These are phyloP conservation scores for Rhododendron mucronatum DNA, from an alignment of 148 eudicot genomes.

Conservation along the genomic window DNA sequence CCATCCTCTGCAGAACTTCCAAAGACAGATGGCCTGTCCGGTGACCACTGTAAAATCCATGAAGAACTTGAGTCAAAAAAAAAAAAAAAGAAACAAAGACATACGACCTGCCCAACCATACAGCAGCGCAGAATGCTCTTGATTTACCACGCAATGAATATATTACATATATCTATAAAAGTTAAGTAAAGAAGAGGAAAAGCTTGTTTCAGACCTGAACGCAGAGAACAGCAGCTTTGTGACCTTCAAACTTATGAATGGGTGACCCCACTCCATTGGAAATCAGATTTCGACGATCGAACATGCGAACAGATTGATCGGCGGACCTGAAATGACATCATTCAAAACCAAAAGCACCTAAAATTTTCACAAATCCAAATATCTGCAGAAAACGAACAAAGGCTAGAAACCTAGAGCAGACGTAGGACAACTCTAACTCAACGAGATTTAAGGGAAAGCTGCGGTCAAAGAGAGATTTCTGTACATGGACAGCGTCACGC, in stretches of 20 bases:
- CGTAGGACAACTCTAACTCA: not conserved
- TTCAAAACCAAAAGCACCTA: conserved; percentile 5
- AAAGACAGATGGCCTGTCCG: conserved; percentile 76
- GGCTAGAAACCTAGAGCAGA: not conserved
- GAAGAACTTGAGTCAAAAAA: not conserved
- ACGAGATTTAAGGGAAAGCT: not conserved
- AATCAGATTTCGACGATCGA: conserved; percentile 73
- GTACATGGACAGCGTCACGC: not conserved
- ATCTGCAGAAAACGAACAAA: not conserved
- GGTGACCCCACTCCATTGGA: conserved; percentile 65
- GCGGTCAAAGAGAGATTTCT: not conserved
- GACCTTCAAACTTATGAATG: conserved; percentile 83
- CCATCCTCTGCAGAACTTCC: conserved; percentile 98
- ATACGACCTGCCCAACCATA: conserved; percentile 8
- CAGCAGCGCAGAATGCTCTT: not conserved
- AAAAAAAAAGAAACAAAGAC: not conserved
- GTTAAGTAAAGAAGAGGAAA: not conserved
- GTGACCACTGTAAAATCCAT: conserved; percentile 71
- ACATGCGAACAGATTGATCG: conserved; percentile 73
- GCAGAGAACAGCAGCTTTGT: conserved; percentile 86
- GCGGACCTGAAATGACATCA: conserved; percentile 64
- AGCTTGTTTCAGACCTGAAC: conserved; percentile 58
- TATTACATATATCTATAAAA: not conserved
- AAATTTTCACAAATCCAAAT: not conserved
- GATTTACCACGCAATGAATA: not conserved